Evolutionary conservation across 2,329 filamentous ascomycete species (phyloP), one percentile per base, ranked within the genome.

Genomic region (Teratosphaeria viscida): DNA sequence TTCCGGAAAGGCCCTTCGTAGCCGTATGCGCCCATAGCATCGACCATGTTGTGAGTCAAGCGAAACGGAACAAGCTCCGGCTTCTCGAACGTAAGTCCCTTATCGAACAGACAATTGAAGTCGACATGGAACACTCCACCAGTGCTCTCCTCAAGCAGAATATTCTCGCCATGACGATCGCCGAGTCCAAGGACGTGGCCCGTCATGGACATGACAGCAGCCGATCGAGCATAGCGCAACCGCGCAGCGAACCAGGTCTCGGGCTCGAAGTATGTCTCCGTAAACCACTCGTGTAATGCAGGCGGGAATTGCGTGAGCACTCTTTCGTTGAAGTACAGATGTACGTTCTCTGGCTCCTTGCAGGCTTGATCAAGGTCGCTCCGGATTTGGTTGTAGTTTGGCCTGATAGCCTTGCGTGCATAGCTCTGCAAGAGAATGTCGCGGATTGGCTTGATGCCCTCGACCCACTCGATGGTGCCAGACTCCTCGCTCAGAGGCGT

Each of bases 81-180:
- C 73, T 95, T 95, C 63, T 91, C 87, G 71, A 99, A 97, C 0
- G 92, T 96, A 49, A 92, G 82, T 1, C 94, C 94, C 67, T 99
- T 99, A 78, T 99, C 95, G 73, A 99, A 99, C 4, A 99, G 85
- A 74, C 95, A 99, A 76, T 99, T 99, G 81, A 99, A 99, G 76
- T 99, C 94, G 54, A 99, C 95, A 74, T 99, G 94, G 74, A 99
- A 89, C 2, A 95, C 86, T 57, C 92, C 92, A 53, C 95, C 94
- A 64, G 91, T 95, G 59, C 89, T 88, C 76, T 97, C 90, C 73
- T 97, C 91, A 35, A 99, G 85, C 34, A 96, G 83, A 59, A 99
- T 90, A 74, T 99, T 99, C 74, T 99, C 94, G 60, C 92, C 92
- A 75, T 99, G 94, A 3, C 94, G 86, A 74, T 99, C 94, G 47